These are phyloP conservation scores for Hanseniaspora lindneri DNA, from an alignment of 805 yeast genomes.

Conservation along the genomic window DNA sequence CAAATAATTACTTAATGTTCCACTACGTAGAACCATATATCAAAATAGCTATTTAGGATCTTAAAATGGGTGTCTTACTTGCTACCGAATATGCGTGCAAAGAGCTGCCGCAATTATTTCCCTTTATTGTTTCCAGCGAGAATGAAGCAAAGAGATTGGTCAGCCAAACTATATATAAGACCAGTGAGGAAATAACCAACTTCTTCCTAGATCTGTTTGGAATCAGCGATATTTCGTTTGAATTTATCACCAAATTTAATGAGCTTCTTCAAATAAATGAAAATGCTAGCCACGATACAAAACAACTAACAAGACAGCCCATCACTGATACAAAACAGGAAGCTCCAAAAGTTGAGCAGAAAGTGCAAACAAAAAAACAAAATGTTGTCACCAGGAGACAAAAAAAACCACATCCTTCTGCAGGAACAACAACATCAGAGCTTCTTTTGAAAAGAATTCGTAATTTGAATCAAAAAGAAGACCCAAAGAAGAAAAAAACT, in stretches of 20 bases:
- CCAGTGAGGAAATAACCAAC: slow-evolving; percentile 21
- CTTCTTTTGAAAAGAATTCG: slow-evolving; percentile 4
- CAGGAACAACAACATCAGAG: slow-evolving; percentile 7
- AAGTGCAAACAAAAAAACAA: not conserved
- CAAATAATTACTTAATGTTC: not conserved
- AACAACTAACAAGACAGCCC: not conserved
- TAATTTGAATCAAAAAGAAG: not conserved
- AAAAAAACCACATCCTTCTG: not conserved
- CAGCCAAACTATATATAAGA: slow-evolving; percentile 23
- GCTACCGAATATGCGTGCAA: slow-evolving; percentile 25
- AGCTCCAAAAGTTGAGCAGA: no score
- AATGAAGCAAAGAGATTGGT: slow-evolving; percentile 25
- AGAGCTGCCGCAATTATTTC: slow-evolving; percentile 24
- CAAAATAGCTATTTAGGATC: not conserved
- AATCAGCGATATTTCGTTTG: slow-evolving; percentile 26
- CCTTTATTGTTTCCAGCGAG: slow-evolving; percentile 25
- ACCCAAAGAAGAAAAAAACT: not conserved
- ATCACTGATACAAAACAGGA: no score
- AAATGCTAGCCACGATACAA: not conserved
- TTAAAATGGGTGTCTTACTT: slow-evolving; percentile 18
- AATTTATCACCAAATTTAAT: slow-evolving; percentile 26
- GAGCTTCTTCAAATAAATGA: slow-evolving; percentile 16
- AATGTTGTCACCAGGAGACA: not conserved
- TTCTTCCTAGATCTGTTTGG: slow-evolving; percentile 27
- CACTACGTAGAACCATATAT: no score